These are phyloP conservation scores for Erodium maritimum DNA, from an alignment of 345 rosid genomes.

Conservation along the genomic window DNA sequence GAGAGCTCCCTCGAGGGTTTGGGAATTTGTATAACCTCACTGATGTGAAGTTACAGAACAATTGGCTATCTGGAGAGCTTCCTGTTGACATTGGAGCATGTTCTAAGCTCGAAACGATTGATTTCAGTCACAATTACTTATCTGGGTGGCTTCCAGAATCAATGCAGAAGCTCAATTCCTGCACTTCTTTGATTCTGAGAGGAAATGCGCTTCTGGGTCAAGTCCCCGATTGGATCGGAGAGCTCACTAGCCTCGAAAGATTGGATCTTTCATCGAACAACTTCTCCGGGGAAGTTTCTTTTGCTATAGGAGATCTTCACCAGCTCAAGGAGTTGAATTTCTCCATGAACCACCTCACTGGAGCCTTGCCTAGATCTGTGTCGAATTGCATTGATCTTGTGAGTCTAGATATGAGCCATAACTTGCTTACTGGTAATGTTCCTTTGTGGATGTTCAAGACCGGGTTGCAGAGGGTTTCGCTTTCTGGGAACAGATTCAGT, in stretches of 20 bases:
- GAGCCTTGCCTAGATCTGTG: slow-evolving; percentile 52
- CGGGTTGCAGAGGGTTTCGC: slow-evolving; percentile 19
- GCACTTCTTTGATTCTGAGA: slow-evolving; percentile 32
- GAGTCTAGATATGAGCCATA: slow-evolving; percentile 62
- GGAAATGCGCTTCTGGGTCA: slow-evolving; percentile 51
- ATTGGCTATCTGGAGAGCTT: slow-evolving; percentile 48
- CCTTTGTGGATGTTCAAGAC: slow-evolving; percentile 44
- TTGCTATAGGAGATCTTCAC: slow-evolving; percentile 52
- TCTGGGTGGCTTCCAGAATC: slow-evolving; percentile 63
- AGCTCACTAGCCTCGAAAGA: slow-evolving; percentile 41
- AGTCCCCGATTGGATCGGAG: slow-evolving; percentile 70
- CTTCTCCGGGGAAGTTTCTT: slow-evolving; percentile 46
- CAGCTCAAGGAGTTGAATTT: slow-evolving; percentile 52
- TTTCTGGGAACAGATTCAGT: slow-evolving; percentile 23
- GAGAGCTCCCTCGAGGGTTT: slow-evolving; percentile 47
- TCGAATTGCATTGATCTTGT: slow-evolving; percentile 42
- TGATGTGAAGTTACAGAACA: slow-evolving; percentile 33
- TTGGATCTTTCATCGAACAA: slow-evolving; percentile 72
- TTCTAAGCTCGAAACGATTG: slow-evolving; percentile 33
- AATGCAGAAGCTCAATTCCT: slow-evolving; percentile 39
- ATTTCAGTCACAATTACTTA: slow-evolving; percentile 54
- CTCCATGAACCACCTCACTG: slow-evolving; percentile 46
- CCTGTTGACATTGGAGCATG: slow-evolving; percentile 64
- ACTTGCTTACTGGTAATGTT: slow-evolving; percentile 48
- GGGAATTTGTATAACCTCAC: slow-evolving; percentile 46